Conservation (phyloP, 495 filamentous ascomycete genomes). For the Sporormia fimetaria region DNA sequence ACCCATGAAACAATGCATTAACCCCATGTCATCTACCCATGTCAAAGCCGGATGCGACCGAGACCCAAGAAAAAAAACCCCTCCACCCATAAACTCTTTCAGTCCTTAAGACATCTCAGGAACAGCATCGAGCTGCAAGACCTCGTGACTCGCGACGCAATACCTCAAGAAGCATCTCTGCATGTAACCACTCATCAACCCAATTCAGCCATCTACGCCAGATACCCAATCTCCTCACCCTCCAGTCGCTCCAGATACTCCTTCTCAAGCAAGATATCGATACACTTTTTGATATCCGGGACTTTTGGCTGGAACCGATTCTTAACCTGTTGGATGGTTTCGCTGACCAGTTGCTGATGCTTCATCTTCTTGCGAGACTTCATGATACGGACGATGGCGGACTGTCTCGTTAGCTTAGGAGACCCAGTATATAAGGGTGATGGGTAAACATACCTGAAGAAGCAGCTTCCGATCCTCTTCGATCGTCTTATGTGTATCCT, state of each 20-base stretch:
- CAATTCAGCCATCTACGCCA: no score
- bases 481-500: constrained; percentile 98
- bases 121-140: no score
- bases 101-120: no score
- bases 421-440: neutral
- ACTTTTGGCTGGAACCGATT: constrained; percentile 89
- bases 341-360: constrained; percentile 82
- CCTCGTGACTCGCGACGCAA: no score
- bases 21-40: no score
- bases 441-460: constrained; percentile 65
- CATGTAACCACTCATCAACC: no score
- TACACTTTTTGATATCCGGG: constrained; percentile 96
- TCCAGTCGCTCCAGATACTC: constrained; percentile 95
- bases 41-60: no score
- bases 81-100: no score
- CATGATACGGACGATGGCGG: constrained; percentile 98
- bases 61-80: no score
- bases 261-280: constrained; percentile 97
- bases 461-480: constrained; percentile 95
- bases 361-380: constrained; percentile 98
- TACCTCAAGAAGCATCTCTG: no score
- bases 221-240: constrained; percentile 85
- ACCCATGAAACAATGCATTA: no score
- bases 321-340: constrained; percentile 90
- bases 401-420: constrained; percentile 43